phyloP scores from a whole-genome alignment of 2,329 filamentous ascomycete species.

The Curvularia lunata region DNA sequence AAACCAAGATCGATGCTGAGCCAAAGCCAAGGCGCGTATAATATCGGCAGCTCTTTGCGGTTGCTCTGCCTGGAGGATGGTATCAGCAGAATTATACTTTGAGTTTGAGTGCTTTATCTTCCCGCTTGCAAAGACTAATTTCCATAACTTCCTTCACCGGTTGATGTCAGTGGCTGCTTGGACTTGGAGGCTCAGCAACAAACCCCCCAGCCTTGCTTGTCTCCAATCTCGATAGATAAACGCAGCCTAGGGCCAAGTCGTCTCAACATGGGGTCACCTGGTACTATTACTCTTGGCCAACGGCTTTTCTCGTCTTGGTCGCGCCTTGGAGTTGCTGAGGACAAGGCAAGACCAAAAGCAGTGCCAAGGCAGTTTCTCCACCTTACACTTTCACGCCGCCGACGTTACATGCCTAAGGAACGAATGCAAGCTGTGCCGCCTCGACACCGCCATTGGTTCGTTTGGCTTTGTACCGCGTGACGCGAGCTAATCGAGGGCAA shows the following conservation, averaged over 20 bases:
- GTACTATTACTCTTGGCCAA: neutral
- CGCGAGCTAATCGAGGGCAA: neutral
- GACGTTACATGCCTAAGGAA: neutral
- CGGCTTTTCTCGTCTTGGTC: neutral
- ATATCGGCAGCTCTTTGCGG: neutral
- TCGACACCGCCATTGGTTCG: constrained; percentile 2
- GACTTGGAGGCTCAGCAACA: neutral
- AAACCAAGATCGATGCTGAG: constrained; percentile 5
- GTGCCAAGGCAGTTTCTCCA: constrained; percentile 3
- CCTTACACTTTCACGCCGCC: constrained; percentile 9
- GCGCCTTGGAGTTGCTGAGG: no score
- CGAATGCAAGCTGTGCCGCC: constrained; percentile 2
- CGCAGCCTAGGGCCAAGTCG: neutral
- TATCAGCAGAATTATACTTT: neutral
- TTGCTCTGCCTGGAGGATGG: neutral
- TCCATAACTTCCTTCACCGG: neutral
- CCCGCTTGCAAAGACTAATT: neutral
- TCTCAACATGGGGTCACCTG: neutral
- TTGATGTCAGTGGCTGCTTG: neutral
- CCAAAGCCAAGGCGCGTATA: constrained; percentile 2
- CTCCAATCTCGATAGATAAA: neutral
- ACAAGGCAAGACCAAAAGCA: constrained; percentile 1
- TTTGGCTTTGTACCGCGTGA: constrained; percentile 5
- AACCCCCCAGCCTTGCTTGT: neutral
- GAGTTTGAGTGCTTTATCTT: neutral